Base-by-base conservation (phyloP, 108 stramenopile genomes). In the Nitzschia putrida region DNA sequence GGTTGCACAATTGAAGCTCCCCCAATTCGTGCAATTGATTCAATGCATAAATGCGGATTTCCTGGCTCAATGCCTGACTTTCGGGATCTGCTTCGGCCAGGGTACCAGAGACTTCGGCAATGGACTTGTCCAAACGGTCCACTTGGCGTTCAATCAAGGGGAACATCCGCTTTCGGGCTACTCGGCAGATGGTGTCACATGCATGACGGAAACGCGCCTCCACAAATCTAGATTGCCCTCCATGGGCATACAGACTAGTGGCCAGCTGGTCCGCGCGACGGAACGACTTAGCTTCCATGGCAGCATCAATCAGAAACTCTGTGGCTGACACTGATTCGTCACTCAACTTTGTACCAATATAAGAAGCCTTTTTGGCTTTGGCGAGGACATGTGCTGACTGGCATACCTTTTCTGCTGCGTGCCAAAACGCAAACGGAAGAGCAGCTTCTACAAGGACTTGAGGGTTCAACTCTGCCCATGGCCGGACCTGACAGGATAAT, bases 121-220 rank as follows among this genome's bases (percentile, higher is more conserved):
- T 80, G 7, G 84, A 72, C 59, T 77, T 76, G 69, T 88, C 88
- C 10, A 91, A 81, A 9, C 88, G 80, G 23, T 82, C 82, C 7
- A 91, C 77, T 61, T 88, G 85, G 41, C 78, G 77, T 34, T 91
- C 90, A 55, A 91, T 85, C 7, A 91, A 73, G 39, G 78, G 82
- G 38, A 78, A 41, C 53, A 74, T 72, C 23, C 79, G 70, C 54
- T 77, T 88, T 47, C 61, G 68, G 10, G 88, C 53, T 25, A 91
- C 79, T 60, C 88, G 87, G 2, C 77, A 26, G 49, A 91, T 87
- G 0, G 90, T 91, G 51, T 81, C 83, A 64, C 83, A 84, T n/a
- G 85, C 88, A 64, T 91, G 90, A 10, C 73, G 41, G 44, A 81
- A 87, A 40, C 90, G 61, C 7, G 90, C 90, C 65, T 86, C 77